phyloP scores from a whole-genome alignment of 2,329 filamentous ascomycete genomes.

The Diplocarpon mali region DNA sequence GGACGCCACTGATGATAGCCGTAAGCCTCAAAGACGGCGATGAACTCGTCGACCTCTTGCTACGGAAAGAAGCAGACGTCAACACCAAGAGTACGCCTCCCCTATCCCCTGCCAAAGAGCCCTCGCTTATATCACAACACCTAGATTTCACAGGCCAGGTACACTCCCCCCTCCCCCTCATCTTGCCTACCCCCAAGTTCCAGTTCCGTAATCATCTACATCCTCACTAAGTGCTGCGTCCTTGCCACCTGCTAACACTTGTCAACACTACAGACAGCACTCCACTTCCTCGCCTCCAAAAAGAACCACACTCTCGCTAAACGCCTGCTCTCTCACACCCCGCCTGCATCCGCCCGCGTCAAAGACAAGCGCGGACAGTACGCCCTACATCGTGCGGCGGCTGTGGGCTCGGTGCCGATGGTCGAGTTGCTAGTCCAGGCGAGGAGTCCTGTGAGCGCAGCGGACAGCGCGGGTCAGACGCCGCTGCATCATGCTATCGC shows the following conservation, averaged over 20 bases:
- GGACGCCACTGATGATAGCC: slow-evolving; percentile 79
- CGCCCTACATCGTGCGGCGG: slow-evolving; percentile 82
- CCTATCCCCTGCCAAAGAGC: neutral
- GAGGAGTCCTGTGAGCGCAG: slow-evolving; percentile 70
- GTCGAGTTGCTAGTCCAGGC: slow-evolving; percentile 67
- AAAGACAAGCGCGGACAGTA: slow-evolving; percentile 85
- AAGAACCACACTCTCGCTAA: slow-evolving; percentile 72
- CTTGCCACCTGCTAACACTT: neutral
- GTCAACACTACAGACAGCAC: slow-evolving; percentile 50
- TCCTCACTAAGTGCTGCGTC: too few relatives aligned
- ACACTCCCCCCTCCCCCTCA: neutral
- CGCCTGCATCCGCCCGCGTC: slow-evolving; percentile 61
- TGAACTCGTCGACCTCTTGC: slow-evolving; percentile 53
- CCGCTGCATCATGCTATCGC: slow-evolving; percentile 80
- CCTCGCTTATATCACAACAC: slow-evolving; percentile 10
- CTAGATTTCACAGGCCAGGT: slow-evolving; percentile 56
- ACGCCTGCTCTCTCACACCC: slow-evolving; percentile 60
- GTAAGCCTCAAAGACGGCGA: slow-evolving; percentile 64
- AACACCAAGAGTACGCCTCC: slow-evolving; percentile 52
- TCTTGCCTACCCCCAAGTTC: neutral
- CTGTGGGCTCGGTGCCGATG: slow-evolving; percentile 81
- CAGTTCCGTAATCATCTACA: too few relatives aligned
- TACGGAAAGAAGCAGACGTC: slow-evolving; percentile 59
- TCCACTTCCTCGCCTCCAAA: slow-evolving; percentile 90
- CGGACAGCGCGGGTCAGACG: slow-evolving; percentile 74